Conservation (phyloP, 2,329 filamentous ascomycete genomes). For the Hawksworthiomyces lignivorus region DNA sequence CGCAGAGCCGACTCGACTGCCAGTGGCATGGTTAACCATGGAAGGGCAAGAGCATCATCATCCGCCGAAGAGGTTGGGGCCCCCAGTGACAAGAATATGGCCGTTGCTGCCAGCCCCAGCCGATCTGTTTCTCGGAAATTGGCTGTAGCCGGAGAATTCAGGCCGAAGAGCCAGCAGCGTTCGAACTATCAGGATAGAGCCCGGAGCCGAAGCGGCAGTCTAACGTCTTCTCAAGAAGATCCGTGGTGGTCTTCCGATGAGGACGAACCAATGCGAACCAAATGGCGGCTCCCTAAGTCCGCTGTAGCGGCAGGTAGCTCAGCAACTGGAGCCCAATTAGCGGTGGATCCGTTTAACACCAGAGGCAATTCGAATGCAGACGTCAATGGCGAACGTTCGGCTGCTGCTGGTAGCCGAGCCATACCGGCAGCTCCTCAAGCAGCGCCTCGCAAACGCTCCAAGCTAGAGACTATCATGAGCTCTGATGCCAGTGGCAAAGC, state of each 20-base stretch:
- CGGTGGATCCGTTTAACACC: no score
- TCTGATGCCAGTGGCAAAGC: constrained; percentile 25
- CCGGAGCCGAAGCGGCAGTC: constrained; percentile 13
- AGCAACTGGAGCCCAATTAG: neutral
- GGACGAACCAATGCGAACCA: constrained; percentile 18
- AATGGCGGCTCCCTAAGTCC: constrained; percentile 9
- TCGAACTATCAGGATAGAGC: neutral
- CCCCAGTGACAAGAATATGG: constrained; percentile 15
- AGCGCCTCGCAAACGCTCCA: constrained; percentile 24
- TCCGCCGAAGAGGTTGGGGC: constrained; percentile 21
- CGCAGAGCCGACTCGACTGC: constrained; percentile 11
- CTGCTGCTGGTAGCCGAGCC: neutral
- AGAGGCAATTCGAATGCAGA: no score
- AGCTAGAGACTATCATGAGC: constrained; percentile 40
- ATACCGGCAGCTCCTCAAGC: constrained; percentile 24
- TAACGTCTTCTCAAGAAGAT: constrained; percentile 13
- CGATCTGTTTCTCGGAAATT: constrained; percentile 17
- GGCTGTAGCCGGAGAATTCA: neutral
- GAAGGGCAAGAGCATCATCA: constrained; percentile 1
- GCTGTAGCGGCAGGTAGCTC: neutral
- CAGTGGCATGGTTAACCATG: constrained; percentile 1
- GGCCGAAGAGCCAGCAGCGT: constrained; percentile 7
- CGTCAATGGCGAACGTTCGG: no score
- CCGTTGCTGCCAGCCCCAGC: constrained; percentile 11
- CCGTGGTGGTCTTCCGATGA: constrained; percentile 24